Evolutionary conservation across 2,329 filamentous ascomycete genomes (phyloP).

Genomic region (Lomentospora prolificans): DNA sequence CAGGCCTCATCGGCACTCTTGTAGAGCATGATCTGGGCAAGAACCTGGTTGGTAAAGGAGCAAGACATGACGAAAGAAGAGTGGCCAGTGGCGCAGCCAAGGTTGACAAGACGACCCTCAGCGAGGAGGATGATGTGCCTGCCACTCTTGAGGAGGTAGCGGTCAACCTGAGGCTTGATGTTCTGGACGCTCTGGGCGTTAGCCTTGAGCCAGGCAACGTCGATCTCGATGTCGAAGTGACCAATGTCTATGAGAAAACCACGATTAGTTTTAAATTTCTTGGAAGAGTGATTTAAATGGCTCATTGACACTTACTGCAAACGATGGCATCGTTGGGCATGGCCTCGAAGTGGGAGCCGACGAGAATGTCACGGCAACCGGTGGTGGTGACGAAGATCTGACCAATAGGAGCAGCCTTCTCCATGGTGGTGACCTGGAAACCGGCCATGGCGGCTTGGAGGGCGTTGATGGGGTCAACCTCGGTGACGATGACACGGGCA

Average conservation of each 20-base stretch:
- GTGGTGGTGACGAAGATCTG: slow-evolving; percentile 99
- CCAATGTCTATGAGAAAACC: slow-evolving; percentile 61
- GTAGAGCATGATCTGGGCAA: slow-evolving; percentile 97
- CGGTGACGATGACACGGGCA: slow-evolving; percentile 90
- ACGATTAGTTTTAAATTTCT: slow-evolving; percentile 13
- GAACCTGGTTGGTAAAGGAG: slow-evolving; percentile 99
- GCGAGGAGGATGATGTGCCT: slow-evolving; percentile 97
- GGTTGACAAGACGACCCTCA: slow-evolving; percentile 97
- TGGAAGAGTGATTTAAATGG: background rate
- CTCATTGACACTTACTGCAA: slow-evolving; percentile 58
- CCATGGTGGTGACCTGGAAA: slow-evolving; percentile 96
- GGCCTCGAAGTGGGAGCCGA: slow-evolving; percentile 80
- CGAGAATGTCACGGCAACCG: slow-evolving; percentile 95
- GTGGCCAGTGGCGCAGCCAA: slow-evolving; percentile 97
- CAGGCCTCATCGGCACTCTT: slow-evolving; percentile 85
- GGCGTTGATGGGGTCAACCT: slow-evolving; percentile 98
- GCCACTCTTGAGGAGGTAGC: slow-evolving; percentile 87
- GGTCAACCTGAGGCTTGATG: slow-evolving; percentile 99
- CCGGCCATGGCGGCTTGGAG: slow-evolving; percentile 97
- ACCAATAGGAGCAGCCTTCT: slow-evolving; percentile 77
- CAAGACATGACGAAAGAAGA: slow-evolving; percentile 99
- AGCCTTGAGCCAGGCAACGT: slow-evolving; percentile 98
- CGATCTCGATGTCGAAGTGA: slow-evolving; percentile 99
- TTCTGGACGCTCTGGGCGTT: slow-evolving; percentile 89
- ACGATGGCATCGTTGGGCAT: slow-evolving; percentile 99